phyloP scores from a whole-genome alignment of 768 basidiomycete genomes.

The Collybia mongolica region DNA sequence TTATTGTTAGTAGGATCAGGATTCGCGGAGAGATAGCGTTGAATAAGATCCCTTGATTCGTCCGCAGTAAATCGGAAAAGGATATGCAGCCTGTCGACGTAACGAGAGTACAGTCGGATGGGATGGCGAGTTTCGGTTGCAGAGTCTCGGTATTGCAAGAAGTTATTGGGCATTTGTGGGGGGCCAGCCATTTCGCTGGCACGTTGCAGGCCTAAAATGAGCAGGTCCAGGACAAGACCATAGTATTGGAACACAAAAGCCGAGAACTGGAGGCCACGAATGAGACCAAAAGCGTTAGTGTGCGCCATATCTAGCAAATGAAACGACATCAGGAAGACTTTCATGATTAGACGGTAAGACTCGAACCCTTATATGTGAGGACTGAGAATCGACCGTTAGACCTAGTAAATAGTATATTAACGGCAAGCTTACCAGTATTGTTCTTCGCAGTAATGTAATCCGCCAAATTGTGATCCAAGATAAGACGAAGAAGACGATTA shows the following conservation, averaged over 20 bases:
- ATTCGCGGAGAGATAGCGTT: constrained; percentile 95
- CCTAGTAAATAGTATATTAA: background rate
- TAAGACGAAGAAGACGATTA: constrained; percentile 92
- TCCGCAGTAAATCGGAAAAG: constrained; percentile 98
- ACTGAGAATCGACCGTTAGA: constrained; percentile 32
- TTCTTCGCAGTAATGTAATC: constrained; percentile 99
- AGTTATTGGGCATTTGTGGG: constrained; percentile 96
- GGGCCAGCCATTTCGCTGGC: constrained; percentile 99
- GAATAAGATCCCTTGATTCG: constrained; percentile 95
- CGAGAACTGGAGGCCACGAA: constrained; percentile 97
- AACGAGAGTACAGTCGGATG: constrained; percentile 96
- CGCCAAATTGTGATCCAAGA: constrained; percentile 97
- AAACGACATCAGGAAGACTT: constrained; percentile 7
- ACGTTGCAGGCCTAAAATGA: constrained; percentile 95
- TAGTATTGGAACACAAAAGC: constrained; percentile 99
- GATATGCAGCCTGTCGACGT: constrained; percentile 92
- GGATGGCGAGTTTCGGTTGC: constrained; percentile 95
- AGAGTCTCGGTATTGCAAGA: constrained; percentile 95
- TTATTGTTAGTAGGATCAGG: constrained; percentile 99
- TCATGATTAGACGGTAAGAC: background rate
- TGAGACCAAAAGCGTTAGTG: constrained; percentile 95
- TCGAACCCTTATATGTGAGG: constrained; percentile 78
- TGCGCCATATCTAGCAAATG: constrained; percentile 79
- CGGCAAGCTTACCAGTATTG: constrained; percentile 62
- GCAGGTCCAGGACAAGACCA: constrained; percentile 90